Percentiles rank a stretch among this genome's conserved stretches.
phyloP scores from a whole-genome alignment of 306 rosid species.

The Ochetophila trinervis region DNA sequence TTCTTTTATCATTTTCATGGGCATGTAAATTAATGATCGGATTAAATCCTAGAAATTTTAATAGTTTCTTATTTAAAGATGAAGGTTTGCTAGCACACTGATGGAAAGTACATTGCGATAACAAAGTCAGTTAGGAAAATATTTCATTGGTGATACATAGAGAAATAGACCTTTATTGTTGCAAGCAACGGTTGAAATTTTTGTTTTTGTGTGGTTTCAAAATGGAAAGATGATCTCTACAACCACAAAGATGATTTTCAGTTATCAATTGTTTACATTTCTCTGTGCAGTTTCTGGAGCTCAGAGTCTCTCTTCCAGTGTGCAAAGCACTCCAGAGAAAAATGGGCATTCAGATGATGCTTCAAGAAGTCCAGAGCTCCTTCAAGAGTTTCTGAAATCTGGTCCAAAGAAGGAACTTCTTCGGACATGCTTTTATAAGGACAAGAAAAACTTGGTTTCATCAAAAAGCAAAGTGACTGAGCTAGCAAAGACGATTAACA shows the following conservation, averaged over 20 bases:
- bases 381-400: slow-evolving; percentile 69
- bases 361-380: slow-evolving; percentile 68
- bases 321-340: slow-evolving; percentile 81
- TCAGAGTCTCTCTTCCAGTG: slow-evolving; percentile 79
- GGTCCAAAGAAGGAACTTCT: slow-evolving; percentile 74
- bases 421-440: slow-evolving; percentile 53
- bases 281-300: slow-evolving; percentile 58
- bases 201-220: too few species aligned
- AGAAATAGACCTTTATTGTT: too few species aligned
- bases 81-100: too few species aligned
- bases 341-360: slow-evolving; percentile 76
- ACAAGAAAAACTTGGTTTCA: slow-evolving; percentile 44
- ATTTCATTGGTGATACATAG: too few species aligned
- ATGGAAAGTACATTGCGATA: too few species aligned
- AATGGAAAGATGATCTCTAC: too few species aligned
- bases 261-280: slow-evolving; percentile 28
- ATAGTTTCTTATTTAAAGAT: too few species aligned
- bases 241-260: background rate
- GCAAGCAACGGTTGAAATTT: too few species aligned
- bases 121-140: too few species aligned
- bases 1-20: too few species aligned
- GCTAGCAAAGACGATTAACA: slow-evolving; percentile 47
- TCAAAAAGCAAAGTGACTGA: slow-evolving; percentile 58
- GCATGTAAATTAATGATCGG: too few species aligned
- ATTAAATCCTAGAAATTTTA: too few species aligned